These are phyloP conservation scores for Torulaspora microellipsoides DNA, from an alignment of 805 yeast genomes.

Conservation along the genomic window DNA sequence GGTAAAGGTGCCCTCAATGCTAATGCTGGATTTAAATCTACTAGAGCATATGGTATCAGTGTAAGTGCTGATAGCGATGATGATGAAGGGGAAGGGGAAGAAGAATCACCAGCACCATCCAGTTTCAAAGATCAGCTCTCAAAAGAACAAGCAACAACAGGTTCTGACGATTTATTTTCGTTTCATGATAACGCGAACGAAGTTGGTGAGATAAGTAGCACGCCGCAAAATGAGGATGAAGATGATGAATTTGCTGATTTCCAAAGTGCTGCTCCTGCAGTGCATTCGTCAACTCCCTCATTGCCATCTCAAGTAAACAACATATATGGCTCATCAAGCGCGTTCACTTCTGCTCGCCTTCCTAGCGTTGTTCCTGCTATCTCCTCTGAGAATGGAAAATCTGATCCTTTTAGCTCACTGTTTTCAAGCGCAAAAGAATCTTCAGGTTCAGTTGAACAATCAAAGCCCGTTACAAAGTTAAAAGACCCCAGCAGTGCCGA, in stretches of 20 bases:
- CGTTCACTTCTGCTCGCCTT: not conserved
- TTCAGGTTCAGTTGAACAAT: conserved; percentile 20
- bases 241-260: conserved; percentile 81
- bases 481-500: not conserved
- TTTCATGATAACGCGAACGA: conserved; percentile 56
- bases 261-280: conserved; percentile 59
- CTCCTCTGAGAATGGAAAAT: conserved; percentile 39
- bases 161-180: conserved; percentile 33
- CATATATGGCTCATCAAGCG: conserved; percentile 21
- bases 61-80: conserved; percentile 40
- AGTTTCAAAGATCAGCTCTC: conserved; percentile 9
- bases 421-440: conserved; percentile 58
- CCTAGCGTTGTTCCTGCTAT: conserved; percentile 34
- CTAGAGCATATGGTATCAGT: conserved; percentile 28
- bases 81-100: conserved; percentile 44
- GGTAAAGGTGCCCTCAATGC: conserved; percentile 30
- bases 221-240: conserved; percentile 42
- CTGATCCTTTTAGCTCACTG: conserved; percentile 70
- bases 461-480: conserved; percentile 2
- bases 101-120: not conserved
- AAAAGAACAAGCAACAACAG: conserved; percentile 1
- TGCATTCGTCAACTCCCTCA: conserved; percentile 20
- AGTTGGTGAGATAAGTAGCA: not conserved
- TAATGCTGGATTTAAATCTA: conserved; percentile 28
- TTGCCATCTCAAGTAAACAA: conserved; percentile 2